Percentiles rank a stretch among this genome's conserved stretches.
phyloP scores from a whole-genome alignment of 1,139 yeast genomes.

The Sugiyamaella grinbergsii region DNA sequence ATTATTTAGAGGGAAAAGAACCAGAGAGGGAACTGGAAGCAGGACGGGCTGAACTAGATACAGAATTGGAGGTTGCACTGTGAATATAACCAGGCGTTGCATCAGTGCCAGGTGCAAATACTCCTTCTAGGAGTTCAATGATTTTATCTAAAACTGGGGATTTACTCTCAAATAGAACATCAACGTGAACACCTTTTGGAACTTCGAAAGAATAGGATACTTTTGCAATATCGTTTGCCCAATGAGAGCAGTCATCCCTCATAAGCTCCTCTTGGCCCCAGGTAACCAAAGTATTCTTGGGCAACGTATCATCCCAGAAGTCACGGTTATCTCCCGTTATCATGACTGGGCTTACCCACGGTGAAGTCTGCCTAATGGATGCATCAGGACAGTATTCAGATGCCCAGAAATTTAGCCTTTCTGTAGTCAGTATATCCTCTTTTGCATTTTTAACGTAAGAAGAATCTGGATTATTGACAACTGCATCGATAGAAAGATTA shows the following conservation, averaged over 20 bases:
- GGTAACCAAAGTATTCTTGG: slow-evolving; percentile 40
- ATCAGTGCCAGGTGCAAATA: background rate
- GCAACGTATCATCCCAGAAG: slow-evolving; percentile 43
- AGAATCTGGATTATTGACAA: slow-evolving; percentile 23
- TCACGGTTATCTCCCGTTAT: slow-evolving; percentile 1
- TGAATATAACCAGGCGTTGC: too few species aligned
- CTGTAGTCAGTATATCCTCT: slow-evolving; percentile 24
- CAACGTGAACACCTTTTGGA: slow-evolving; percentile 27
- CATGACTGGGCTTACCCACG: slow-evolving; percentile 20
- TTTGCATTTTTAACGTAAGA: slow-evolving; percentile 41
- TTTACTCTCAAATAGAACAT: slow-evolving; percentile 22
- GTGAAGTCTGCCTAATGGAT: slow-evolving; percentile 21
- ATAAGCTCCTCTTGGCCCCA: slow-evolving; percentile 62
- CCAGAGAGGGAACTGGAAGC: background rate
- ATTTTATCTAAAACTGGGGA: slow-evolving; percentile 11
- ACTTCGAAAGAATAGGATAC: slow-evolving; percentile 18
- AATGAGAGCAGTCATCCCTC: slow-evolving; percentile 80
- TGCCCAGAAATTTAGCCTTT: slow-evolving; percentile 35
- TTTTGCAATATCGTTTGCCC: slow-evolving; percentile 22
- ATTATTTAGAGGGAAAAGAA: background rate
- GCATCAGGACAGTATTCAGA: slow-evolving; percentile 40
- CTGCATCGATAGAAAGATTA: slow-evolving; percentile 35
- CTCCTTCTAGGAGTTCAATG: slow-evolving; percentile 1
- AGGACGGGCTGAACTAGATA: too few species aligned
- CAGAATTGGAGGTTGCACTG: background rate